Base-by-base conservation (phyloP, 164 flowering plant species). In the Aristolochia californica region DNA sequence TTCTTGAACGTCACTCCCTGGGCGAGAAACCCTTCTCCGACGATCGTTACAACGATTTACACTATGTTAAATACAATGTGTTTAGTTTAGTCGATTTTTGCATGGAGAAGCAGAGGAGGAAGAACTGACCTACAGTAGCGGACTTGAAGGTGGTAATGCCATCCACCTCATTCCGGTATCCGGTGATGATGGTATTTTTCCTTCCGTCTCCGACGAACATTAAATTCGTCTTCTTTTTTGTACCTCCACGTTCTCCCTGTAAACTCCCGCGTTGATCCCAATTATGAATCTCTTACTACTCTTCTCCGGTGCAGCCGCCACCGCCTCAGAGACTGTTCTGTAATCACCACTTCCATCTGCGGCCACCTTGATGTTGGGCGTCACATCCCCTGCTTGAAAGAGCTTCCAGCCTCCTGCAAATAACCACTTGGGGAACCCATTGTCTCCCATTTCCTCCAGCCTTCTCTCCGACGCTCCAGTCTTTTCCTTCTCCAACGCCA, bases 341-440 rank as follows among this genome's bases (percentile, higher is more conserved):
- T 56, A 74, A 38, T 83, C 48, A 20, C 97, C 97, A 25, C 87
- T 83, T 1, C 97, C 97, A 53, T 85, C 97, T 0, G 88, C 88
- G 18, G 95, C 91, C 68, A 87, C 97, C 26, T 74, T 81, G 61
- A 68, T 81, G 64, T 85, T 55, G 1, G 43, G 43, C 43, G 5
- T 54, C 17, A 54, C 57, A 1, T n/a, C 30, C 57, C 43, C 5
- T 1, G 57, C 43, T n/a, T 27, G 20, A 1, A 58, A 26, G 12
- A 58, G 34, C 10, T 52, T 58, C 34, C 52, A 21, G 40, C 45
- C 50, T 12, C 38, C 61, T 1, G 38, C 20, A 10, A 38, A 26
- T 38, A 45, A 13, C 61, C 61, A 58, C 10, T 43, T 2, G 9
- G 61, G 52, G 21, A 45, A 45, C 20, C 38, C 51, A 2, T 2